These are phyloP conservation scores for rapeseed (Brassica napus) DNA, from an alignment of 345 rosid species.

Conservation along the genomic window DNA sequence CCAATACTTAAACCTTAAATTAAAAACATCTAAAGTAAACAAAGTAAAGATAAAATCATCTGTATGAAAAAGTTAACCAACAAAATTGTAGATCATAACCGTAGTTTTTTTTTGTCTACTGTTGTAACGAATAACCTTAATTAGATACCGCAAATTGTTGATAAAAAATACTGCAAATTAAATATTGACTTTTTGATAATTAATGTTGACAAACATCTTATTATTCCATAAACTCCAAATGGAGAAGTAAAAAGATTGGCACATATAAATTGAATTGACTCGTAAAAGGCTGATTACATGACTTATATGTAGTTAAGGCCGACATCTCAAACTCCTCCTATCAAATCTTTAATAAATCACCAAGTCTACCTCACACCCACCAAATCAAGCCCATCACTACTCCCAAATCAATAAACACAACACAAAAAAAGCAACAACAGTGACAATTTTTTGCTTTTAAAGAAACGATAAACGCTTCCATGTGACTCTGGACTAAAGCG, in stretches of 20 bases:
- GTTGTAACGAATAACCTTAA: too few species aligned
- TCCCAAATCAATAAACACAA: conserved; percentile 7
- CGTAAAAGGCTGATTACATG: conserved; percentile 16
- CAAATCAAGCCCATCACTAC: conserved; percentile 27
- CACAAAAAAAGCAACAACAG: neutral
- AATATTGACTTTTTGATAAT: neutral
- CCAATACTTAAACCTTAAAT: too few species aligned
- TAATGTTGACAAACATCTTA: neutral
- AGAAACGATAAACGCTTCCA: neutral
- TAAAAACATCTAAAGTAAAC: too few species aligned
- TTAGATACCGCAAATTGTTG: too few species aligned
- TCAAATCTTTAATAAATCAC: conserved; percentile 23
- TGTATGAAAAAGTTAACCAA: neutral
- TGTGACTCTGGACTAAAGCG: conserved; percentile 12
- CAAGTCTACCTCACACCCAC: conserved; percentile 27
- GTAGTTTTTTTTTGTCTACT: neutral
- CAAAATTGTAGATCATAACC: neutral
- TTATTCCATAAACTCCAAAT: conserved; percentile 8
- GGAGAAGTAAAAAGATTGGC: conserved; percentile 6
- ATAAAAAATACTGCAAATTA: too few species aligned
- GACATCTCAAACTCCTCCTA: conserved; percentile 16
- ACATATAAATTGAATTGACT: neutral
- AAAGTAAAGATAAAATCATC: neutral
- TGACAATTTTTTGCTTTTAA: neutral
- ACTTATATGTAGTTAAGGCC: conserved; percentile 2